A percentile compares a stretch with the other conserved stretches of the same genome.
phyloP scores from a whole-genome alignment of 768 basidiomycete species.

The Lactarius indigo region DNA sequence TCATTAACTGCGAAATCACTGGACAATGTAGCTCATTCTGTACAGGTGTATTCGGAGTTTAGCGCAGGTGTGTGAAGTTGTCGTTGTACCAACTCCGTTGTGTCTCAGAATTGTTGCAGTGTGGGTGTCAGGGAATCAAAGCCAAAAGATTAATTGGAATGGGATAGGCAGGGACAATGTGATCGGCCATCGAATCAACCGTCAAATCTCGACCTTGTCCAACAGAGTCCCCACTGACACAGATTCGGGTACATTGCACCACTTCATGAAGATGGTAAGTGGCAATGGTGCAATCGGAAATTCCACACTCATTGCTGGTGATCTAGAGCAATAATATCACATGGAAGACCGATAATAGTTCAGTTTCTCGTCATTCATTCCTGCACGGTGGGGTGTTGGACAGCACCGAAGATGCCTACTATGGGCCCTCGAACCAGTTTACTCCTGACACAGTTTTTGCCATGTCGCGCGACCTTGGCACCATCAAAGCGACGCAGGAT shows the following conservation, averaged over 20 bases:
- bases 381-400: constrained; percentile 19
- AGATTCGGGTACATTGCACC: constrained; percentile 25
- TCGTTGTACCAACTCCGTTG: not conserved
- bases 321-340: constrained; percentile 18
- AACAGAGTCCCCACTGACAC: constrained; percentile 13
- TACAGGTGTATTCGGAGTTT: constrained; percentile 41
- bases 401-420: not conserved
- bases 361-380: constrained; percentile 24
- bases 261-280: constrained; percentile 20
- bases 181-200: constrained; percentile 19
- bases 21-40: constrained; percentile 34
- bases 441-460: constrained; percentile 26
- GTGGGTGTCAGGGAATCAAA: constrained; percentile 27
- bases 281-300: not conserved
- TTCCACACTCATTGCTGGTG: not conserved
- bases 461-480: constrained; percentile 30
- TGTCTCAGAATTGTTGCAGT: constrained; percentile 12
- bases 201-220: constrained; percentile 8
- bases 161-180: not conserved
- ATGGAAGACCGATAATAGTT: constrained; percentile 17
- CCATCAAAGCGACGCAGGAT: constrained; percentile 19
- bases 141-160: not conserved
- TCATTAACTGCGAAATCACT: constrained; percentile 31
- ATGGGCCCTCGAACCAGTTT: too few relatives aligned
- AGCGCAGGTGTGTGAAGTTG: constrained; percentile 31